Conservation (phyloP, 371 early-diverging fungal species). For the Actinomortierella wolfii region DNA sequence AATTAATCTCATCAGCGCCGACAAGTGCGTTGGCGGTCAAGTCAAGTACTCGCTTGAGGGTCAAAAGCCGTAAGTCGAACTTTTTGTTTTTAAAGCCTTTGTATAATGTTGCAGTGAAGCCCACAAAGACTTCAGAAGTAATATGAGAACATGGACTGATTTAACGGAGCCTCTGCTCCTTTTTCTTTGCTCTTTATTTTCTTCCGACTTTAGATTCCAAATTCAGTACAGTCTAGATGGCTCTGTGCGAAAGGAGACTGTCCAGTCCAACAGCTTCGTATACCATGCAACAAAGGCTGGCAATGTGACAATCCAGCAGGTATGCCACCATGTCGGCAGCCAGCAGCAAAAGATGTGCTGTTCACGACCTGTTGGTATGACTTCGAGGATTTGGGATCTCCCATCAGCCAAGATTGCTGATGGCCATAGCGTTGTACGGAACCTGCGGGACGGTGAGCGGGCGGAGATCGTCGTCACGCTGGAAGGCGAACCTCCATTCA, state of each 20-base stretch:
- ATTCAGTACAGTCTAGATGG: conserved; percentile 30
- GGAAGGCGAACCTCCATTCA: conserved; percentile 38
- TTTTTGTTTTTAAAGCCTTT: background rate
- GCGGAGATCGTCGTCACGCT: conserved; percentile 35
- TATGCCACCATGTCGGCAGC: conserved; percentile 27
- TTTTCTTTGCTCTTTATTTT: background rate
- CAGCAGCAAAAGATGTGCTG: conserved; percentile 29
- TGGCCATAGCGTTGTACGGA: conserved; percentile 22
- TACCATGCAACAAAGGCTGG: conserved; percentile 26
- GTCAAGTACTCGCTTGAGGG: conserved; percentile 33
- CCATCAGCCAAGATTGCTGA: conserved; percentile 29
- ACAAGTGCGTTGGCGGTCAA: conserved; percentile 32
- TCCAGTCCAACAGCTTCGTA: conserved; percentile 13
- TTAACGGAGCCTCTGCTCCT: background rate
- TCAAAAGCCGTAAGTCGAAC: conserved; percentile 27
- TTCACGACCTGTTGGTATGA: conserved; percentile 25
- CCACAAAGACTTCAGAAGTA: too few relatives aligned
- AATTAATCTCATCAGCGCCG: conserved; percentile 20
- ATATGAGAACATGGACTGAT: too few relatives aligned
- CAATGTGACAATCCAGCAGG: conserved; percentile 21
- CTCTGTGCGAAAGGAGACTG: conserved; percentile 6
- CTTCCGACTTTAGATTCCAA: conserved; percentile 18
- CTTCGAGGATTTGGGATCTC: conserved; percentile 28
- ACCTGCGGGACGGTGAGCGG: conserved; percentile 32
- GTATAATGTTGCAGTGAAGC: background rate